phyloP scores from a whole-genome alignment of 1,284 basidiomycete species.

The Naganishia sp. region DNA sequence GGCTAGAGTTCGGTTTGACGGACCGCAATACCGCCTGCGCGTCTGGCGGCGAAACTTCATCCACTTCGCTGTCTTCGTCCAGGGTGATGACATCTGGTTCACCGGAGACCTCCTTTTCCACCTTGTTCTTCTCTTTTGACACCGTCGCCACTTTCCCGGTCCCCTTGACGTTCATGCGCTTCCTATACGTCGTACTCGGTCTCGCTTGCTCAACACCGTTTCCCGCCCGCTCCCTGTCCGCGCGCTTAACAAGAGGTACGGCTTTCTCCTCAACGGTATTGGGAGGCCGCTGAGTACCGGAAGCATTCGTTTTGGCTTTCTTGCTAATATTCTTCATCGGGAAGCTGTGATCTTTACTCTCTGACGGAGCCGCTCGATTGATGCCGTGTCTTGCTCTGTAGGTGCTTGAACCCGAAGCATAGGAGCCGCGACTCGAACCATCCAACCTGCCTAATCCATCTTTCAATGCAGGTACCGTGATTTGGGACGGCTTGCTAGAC shows the following conservation, averaged over 20 bases:
- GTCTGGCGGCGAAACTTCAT: neutral
- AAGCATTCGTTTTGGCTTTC: neutral
- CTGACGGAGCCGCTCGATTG: neutral
- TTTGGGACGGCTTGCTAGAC: too few relatives aligned
- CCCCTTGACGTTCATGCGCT: neutral
- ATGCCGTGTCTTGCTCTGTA: neutral
- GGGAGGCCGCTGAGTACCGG: neutral
- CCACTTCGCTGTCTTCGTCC: slow-evolving; percentile 29
- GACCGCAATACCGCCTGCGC: too few relatives aligned
- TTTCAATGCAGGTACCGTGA: neutral
- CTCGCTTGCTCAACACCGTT: neutral
- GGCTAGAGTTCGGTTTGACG: neutral
- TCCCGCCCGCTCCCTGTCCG: neutral
- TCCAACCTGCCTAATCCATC: neutral
- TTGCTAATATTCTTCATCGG: neutral
- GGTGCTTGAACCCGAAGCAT: neutral
- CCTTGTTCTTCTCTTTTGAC: slow-evolving; percentile 18
- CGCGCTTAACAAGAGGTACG: neutral
- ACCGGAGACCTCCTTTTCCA: neutral
- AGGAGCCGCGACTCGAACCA: neutral
- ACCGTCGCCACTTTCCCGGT: neutral
- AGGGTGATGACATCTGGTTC: slow-evolving; percentile 16
- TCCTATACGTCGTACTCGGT: neutral
- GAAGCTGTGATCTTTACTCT: neutral
- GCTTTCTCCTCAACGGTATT: neutral